Conservation (phyloP, 768 basidiomycete species). For the Xerocomellus dryophilus region DNA sequence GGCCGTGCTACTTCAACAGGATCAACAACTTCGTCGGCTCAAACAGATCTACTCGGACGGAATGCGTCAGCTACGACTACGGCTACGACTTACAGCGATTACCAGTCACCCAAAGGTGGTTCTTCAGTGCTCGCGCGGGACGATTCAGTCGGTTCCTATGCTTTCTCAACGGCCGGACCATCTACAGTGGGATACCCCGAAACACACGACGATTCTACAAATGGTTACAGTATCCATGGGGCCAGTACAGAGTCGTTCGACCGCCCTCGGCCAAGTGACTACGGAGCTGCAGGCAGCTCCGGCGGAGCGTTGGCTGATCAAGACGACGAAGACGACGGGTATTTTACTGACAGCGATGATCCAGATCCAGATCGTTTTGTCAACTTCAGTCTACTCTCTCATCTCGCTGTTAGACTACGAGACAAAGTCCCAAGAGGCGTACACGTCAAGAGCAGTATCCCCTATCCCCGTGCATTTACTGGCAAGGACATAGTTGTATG, state of each 20-base stretch:
- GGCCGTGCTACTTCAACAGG: constrained; percentile 30
- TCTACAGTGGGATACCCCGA: constrained; percentile 22
- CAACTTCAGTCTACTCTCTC: constrained; percentile 82
- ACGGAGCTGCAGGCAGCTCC: constrained; percentile 16
- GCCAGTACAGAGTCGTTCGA: constrained; percentile 29
- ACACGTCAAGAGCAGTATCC: constrained; percentile 91
- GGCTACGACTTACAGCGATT: constrained; percentile 22
- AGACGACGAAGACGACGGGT: constrained; percentile 31
- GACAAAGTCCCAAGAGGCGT: constrained; percentile 86
- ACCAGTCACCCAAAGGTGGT: constrained; percentile 15
- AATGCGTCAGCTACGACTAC: constrained; percentile 27
- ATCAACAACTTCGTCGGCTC: constrained; percentile 29
- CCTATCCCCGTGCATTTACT: constrained; percentile 87
- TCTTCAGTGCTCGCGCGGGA: constrained; percentile 15
- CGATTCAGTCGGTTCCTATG: constrained; percentile 17
- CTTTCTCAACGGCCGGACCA: constrained; percentile 21
- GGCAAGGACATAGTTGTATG: constrained; percentile 92
- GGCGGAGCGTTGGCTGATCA: constrained; percentile 20
- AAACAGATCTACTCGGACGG: constrained; percentile 23
- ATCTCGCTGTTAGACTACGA: constrained; percentile 84
- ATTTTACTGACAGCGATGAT: constrained; percentile 50
- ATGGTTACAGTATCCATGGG: constrained; percentile 16
- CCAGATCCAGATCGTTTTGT: constrained; percentile 75
- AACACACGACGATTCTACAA: constrained; percentile 15
- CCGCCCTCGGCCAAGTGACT: constrained; percentile 19